Base-by-base conservation (phyloP, 2,329 filamentous ascomycete genomes). In the Fonsecaea erecta region DNA sequence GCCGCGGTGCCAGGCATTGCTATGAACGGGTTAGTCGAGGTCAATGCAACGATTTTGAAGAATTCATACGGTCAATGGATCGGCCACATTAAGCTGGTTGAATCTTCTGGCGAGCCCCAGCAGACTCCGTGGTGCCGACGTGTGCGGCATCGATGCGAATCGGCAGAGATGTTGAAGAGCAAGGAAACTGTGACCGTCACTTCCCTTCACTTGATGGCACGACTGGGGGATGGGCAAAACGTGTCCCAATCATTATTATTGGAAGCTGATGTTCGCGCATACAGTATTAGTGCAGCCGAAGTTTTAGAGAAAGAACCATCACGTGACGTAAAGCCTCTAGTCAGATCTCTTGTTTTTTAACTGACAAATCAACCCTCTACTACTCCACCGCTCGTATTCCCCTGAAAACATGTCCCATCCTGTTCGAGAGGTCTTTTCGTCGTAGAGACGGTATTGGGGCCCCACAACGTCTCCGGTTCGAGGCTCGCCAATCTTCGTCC, bases 1-100 rank as follows among this genome's bases (percentile, higher is more conserved):
- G 71, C 52, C 74, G 70, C 54, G 76, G 75, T 68, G 76, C 75
- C 56, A 77, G 74, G 74, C 80, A 76, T 77, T 84, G 82, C 77
- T 85, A 43, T 68, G 60, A 24, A 70, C 71, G 74, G 75, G 70
- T 67, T 43, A 70, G 59, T 57, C 16, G 18, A 35, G 34, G n/a
- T 28, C 2, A n/a, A 8, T 28, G 51, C 11, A 6, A 54, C 9
- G 21, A 35, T 53, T 30, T 4, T 34, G 28, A 24, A 3, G 54
- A 55, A 12, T 12, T 52, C 75, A 60, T 73, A 80, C 78, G 63
- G 75, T 77, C 64, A 79, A 70, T 52, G 75, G 76, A 68, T 80
- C 79, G 65, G 73, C 78, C 1, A 73, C 71, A 65, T 65, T 65
- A 68, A 73, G 64, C 40, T 64, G 60, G 32, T 63, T 68, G 60